Conservation (phyloP, 768 basidiomycete species). For the Coprinellus aureogranulatus region DNA sequence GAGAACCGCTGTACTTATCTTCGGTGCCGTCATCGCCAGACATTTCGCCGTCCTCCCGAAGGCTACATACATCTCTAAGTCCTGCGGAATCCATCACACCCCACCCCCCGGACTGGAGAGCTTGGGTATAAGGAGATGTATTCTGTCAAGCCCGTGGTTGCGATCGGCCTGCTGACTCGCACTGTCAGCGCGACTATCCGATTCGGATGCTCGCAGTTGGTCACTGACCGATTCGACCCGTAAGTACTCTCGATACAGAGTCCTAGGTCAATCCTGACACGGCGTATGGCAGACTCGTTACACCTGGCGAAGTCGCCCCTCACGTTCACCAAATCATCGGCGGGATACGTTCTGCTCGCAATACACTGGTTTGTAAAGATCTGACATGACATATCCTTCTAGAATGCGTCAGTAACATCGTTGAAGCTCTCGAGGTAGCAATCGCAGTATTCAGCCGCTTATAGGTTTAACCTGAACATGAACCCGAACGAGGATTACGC, state of each 20-base stretch:
- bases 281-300: constrained; percentile 1
- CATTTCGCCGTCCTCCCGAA: no score
- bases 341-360: not conserved
- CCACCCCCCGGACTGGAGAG: not conserved
- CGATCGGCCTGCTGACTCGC: not conserved
- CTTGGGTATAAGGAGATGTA: not conserved
- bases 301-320: constrained; percentile 6
- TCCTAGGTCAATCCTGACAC: not conserved
- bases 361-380: not conserved
- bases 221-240: constrained; percentile 12
- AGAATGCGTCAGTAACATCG: constrained; percentile 7
- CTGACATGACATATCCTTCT: not conserved
- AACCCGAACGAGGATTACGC: constrained; percentile 4
- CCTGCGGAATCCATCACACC: no score
- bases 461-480: constrained; percentile 10
- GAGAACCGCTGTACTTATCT: no score
- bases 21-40: no score
- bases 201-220: constrained; percentile 10
- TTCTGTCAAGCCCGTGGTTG: not conserved
- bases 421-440: no score
- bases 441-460: no score
- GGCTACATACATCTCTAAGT: no score
- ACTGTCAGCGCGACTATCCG: constrained; percentile 9
- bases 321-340: constrained; percentile 12
- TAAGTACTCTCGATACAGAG: not conserved